These are phyloP conservation scores for Suillus tomentosus DNA, from an alignment of 768 basidiomycete species.

Conservation along the genomic window DNA sequence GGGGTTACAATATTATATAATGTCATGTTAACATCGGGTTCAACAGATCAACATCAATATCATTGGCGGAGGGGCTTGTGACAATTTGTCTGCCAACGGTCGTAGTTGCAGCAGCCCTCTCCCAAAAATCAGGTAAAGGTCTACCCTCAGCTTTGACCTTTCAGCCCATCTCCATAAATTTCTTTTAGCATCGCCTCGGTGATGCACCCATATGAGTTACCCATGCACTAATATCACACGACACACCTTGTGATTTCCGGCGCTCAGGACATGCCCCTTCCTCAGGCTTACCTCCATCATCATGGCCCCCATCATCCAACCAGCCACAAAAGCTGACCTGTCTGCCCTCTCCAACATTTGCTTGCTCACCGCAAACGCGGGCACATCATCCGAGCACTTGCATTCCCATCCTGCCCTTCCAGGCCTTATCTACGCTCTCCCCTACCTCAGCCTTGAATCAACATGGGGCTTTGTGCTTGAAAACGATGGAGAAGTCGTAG, in stretches of 20 bases:
- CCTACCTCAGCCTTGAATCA: conserved; percentile 62
- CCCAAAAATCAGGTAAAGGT: conserved; percentile 88
- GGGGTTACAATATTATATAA: conserved; percentile 8
- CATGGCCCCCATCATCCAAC: conserved; percentile 54
- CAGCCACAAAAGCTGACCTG: conserved; percentile 54
- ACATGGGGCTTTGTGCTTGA: conserved; percentile 78
- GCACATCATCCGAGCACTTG: conserved; percentile 60
- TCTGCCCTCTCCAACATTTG: conserved; percentile 69
- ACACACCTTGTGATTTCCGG: background rate
- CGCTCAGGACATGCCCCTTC: background rate
- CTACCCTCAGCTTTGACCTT: conserved; percentile 19
- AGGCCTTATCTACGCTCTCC: conserved; percentile 73
- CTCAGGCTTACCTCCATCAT: background rate
- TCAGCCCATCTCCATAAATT: background rate
- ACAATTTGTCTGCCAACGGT: conserved; percentile 76
- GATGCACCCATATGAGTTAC: background rate
- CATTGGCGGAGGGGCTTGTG: no score
- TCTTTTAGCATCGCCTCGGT: no score
- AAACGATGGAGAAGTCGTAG: conserved; percentile 57
- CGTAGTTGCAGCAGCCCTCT: conserved; percentile 83
- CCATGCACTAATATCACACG: background rate
- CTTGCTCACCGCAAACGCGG: conserved; percentile 72
- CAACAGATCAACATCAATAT: background rate
- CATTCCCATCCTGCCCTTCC: conserved; percentile 67
- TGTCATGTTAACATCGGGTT: background rate